Base-by-base conservation (phyloP, 441 rosid species). In the Aquilaria agallochum region DNA sequence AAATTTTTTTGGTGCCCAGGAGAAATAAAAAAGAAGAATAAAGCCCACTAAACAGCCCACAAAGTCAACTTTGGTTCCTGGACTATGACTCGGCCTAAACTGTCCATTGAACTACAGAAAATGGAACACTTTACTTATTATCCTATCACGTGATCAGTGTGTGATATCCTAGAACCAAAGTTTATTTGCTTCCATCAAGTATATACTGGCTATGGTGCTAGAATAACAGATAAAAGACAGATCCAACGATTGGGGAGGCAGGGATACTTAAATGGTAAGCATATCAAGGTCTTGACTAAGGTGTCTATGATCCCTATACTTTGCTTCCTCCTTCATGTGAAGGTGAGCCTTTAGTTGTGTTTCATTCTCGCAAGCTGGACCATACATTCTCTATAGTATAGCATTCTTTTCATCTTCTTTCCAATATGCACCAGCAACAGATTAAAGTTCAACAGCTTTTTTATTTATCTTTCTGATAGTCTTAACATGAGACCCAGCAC, bases 351-450 rank as follows among this genome's bases (percentile, higher is more conserved):
- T 83, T 49, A 94, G 72, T 44, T 94, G 96, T 56, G 88, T 84
- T 76, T 94, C 93, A 51, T 55, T 80, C 79, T 94, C 97, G 96
- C 97, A 94, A 31, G 98, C 98, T 0, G 97, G 90, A 70, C 98
- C 98, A 31, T 93, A 93, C 53, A 90, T 94, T 72, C 98, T 80
- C 79, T 88, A 96, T 68, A 94, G 84, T 97, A 94, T 87, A 73
- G 84, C 92, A 58, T 74, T 85, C 66, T 83, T 90, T 63, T 81
- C 97, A 73, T 90, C 97, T 66, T 95, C 98, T 81, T 97, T 90
- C 97, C 97, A 94, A 62, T 88, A 90, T 44, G 97, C 96, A 66
- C 98, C 97, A 55, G 97, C 96, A 71, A 94, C 96, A 72, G 95
- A 83, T 74, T 94, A 97, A 59, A 94, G 93, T 54, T 90, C 95